These are phyloP conservation scores for Lachnellula occidentalis DNA, from an alignment of 2,329 filamentous ascomycete species.

Conservation along the genomic window DNA sequence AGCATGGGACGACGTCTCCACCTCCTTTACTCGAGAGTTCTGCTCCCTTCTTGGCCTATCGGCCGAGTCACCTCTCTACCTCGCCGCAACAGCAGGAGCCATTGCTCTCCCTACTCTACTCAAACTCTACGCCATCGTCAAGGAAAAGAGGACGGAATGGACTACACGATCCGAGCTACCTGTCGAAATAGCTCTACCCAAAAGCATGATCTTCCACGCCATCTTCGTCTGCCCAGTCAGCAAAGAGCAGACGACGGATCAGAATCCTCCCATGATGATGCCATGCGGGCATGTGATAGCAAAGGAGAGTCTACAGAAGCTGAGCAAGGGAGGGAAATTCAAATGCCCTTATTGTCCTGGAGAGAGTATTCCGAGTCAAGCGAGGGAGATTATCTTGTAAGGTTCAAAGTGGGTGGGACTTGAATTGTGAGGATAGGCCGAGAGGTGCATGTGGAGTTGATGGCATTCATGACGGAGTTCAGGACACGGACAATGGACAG, in stretches of 20 bases:
- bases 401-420: neutral
- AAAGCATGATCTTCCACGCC: constrained; percentile 72
- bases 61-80: constrained; percentile 86
- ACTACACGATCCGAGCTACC: constrained; percentile 86
- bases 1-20: constrained; percentile 76
- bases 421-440: neutral
- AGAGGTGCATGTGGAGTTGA: neutral
- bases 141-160: constrained; percentile 89
- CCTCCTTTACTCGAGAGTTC: constrained; percentile 91
- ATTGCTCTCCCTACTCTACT: constrained; percentile 85
- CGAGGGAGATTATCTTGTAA: constrained; percentile 36
- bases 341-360: constrained; percentile 96
- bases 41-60: constrained; percentile 86
- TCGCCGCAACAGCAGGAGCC: constrained; percentile 85
- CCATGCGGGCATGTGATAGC: constrained; percentile 93
- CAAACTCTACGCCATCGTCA: constrained; percentile 84
- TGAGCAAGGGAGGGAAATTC: constrained; percentile 75
- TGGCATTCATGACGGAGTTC: neutral
- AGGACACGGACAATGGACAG: neutral
- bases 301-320: constrained; percentile 70
- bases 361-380: constrained; percentile 74
- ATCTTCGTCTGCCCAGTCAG: constrained; percentile 98
- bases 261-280: constrained; percentile 94
- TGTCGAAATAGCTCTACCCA: constrained; percentile 60
- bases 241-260: constrained; percentile 90